Evolutionary conservation across 176 grass and related monocot genomes (phyloP).

Genomic region (Puccinellia tenuiflora): DNA sequence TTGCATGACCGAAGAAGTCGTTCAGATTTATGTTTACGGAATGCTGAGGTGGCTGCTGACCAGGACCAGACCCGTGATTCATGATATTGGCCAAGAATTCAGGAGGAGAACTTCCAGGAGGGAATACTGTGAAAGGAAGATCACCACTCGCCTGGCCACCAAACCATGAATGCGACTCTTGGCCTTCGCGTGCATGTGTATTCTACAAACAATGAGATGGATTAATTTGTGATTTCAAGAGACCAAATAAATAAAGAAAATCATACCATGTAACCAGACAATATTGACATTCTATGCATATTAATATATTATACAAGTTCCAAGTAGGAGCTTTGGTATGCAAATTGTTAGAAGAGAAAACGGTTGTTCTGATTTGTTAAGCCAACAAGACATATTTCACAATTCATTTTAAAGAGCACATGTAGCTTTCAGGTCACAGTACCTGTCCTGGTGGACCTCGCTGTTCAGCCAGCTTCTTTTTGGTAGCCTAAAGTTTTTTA

Average conservation of each 20-base stretch:
- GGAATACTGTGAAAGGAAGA: conserved; percentile 42
- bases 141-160: conserved; percentile 20
- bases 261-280: neutral
- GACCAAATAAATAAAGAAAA: neutral
- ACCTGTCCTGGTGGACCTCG: conserved; percentile 40
- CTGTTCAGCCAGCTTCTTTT: conserved; percentile 49
- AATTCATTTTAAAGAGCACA: neutral
- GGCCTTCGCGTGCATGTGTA: conserved; percentile 16
- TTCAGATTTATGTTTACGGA: conserved; percentile 46
- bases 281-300: neutral
- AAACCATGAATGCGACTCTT: conserved; percentile 28
- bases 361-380: neutral
- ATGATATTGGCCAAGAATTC: conserved; percentile 50
- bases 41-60: conserved; percentile 35
- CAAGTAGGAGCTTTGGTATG: neutral
- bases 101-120: conserved; percentile 32
- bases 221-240: conserved; percentile 2
- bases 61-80: conserved; percentile 27
- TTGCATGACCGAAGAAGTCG: conserved; percentile 34
- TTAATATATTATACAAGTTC: neutral
- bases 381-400: neutral
- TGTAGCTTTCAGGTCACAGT: conserved; percentile 9
- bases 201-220: conserved; percentile 27
- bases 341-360: neutral
- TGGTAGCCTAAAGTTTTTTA: conserved; percentile 43